Base-by-base conservation (phyloP, 2,329 filamentous ascomycete species). In the Fusarium albidum region DNA sequence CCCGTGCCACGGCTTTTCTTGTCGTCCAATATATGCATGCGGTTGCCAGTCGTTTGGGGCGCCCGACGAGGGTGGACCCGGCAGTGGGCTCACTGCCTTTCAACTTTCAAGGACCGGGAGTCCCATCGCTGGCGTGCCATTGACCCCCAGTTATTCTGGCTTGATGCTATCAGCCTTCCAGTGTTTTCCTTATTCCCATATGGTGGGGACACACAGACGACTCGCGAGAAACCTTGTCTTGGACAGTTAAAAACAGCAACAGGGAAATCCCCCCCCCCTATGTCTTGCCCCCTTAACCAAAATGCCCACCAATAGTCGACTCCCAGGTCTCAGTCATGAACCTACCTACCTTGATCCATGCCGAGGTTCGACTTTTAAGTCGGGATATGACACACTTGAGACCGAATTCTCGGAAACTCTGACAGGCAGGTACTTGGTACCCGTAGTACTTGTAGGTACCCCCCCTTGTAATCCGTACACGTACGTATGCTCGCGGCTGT, bases 11-110 rank as follows among this genome's bases (percentile, higher is more conserved):
- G 46, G 25, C 31, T 44, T 7, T n/a, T 34, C 27, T 37, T 45
- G 41, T 44, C 42, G 47, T 40, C 26, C 49, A 43, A 59, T 43
- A 49, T 27, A n/a, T 32, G 26, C 25, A n/a, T n/a, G n/a, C n/a
- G n/a, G n/a, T n/a, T 17, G 28, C 42, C 42, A 39, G 41, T 31
- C 13, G 28, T 48, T 40, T 42, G 42, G 31, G 18, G 17, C 31
- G 27, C 9, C 26, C 21, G 29, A 37, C 45, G 21, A 52, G 51
- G 45, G 50, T 47, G 28, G 37, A 34, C 53, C 47, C 41, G 44
- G 44, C 32, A 53, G 32, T 49, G 31, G 48, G 35, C 44, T 55
- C 17, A 40, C 42, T 33, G 34, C 15, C n/a, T n/a, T 26, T 13
- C 37, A 43, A n/a, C n/a, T n/a, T n/a, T n/a, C n/a, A n/a, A n/a